Percentiles rank a stretch among this genome's conserved stretches.
Evolutionary conservation across 2,329 filamentous ascomycete genomes (phyloP).

Genomic region (Diplodia corticola): DNA sequence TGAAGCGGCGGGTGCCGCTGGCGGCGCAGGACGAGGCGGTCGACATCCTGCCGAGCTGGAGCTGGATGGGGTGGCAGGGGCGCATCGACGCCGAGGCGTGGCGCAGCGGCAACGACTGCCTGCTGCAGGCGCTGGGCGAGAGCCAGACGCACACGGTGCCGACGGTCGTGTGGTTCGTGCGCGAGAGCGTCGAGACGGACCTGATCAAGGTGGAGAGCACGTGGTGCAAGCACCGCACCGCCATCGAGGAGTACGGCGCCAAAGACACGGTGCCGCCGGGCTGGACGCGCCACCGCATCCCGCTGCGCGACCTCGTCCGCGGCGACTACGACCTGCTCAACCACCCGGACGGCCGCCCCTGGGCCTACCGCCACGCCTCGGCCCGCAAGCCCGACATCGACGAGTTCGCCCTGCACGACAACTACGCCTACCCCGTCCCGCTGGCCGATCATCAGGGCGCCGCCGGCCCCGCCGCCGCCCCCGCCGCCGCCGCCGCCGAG

Average conservation of each 20-base stretch:
- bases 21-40: background rate
- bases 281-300: background rate
- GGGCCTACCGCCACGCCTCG: background rate
- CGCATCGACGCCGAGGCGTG: background rate
- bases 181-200: constrained; percentile 14
- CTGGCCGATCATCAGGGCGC: too few relatives aligned
- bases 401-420: background rate
- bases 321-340: constrained; percentile 8
- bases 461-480: too few relatives aligned
- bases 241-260: background rate
- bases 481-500: background rate
- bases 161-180: constrained; percentile 14
- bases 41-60: constrained; percentile 19
- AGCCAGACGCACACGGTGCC: background rate
- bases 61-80: constrained; percentile 26
- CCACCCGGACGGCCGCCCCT: constrained; percentile 2
- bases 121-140: background rate
- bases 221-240: constrained; percentile 7
- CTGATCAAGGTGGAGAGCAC: constrained; percentile 13
- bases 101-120: constrained; percentile 6
- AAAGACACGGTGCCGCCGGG: background rate
- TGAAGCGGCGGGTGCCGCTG: constrained; percentile 3
- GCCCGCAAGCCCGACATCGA: background rate
- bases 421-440: constrained; percentile 2
- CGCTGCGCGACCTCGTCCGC: background rate